A percentile compares a stretch with the other conserved stretches of the same genome.
Evolutionary conservation across 805 yeast species (phyloP).

Genomic region (Suhomyces emberorum): DNA sequence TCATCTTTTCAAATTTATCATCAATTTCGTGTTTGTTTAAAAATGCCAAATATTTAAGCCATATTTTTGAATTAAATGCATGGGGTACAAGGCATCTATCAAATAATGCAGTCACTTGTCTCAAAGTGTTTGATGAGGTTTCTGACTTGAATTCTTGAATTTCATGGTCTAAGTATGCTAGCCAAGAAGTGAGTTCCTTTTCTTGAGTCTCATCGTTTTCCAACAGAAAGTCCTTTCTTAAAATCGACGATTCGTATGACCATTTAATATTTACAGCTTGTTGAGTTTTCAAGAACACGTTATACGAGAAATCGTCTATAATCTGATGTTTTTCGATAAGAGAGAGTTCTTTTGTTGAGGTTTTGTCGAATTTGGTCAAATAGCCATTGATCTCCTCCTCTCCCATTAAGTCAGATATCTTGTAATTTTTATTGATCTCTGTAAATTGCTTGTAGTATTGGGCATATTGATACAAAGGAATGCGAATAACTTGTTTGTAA

Average conservation of each 20-base stretch:
- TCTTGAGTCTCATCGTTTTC: constrained; percentile 27
- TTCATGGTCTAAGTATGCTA: constrained; percentile 56
- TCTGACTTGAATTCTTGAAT: constrained; percentile 17
- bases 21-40: constrained; percentile 27
- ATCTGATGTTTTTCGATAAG: constrained; percentile 38
- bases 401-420: constrained; percentile 24
- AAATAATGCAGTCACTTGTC: constrained; percentile 42
- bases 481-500: constrained; percentile 43
- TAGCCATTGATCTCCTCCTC: constrained; percentile 16
- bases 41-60: constrained; percentile 68
- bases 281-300: constrained; percentile 47
- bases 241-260: constrained; percentile 66
- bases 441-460: constrained; percentile 58
- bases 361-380: constrained; percentile 20
- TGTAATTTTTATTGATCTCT: constrained; percentile 33
- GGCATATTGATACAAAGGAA: constrained; percentile 87
- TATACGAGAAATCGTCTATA: constrained; percentile 43
- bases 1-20: constrained; percentile 27
- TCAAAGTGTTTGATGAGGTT: constrained; percentile 19
- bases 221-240: constrained; percentile 43
- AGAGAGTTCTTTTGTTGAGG: constrained; percentile 24
- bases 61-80: constrained; percentile 55
- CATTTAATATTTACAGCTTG: constrained; percentile 56
- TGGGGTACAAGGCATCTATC: constrained; percentile 74
- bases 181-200: constrained; percentile 54